Percentiles rank a stretch among this genome's conserved stretches.
phyloP scores from a whole-genome alignment of 208 protist genomes.

The Leishmania tropica region DNA sequence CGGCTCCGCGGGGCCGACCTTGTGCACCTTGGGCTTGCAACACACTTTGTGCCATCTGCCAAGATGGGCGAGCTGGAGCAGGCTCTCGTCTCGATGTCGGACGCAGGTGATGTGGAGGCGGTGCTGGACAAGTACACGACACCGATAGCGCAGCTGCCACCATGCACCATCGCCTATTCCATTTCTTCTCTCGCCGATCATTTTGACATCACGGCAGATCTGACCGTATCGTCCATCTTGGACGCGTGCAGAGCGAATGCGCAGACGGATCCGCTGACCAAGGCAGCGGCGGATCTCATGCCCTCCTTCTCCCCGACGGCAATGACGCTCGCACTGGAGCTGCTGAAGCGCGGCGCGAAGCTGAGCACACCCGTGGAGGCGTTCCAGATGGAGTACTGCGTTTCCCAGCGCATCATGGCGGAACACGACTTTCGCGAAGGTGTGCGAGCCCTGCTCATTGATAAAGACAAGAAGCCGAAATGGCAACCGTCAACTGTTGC shows the following conservation, averaged over 20 bases:
- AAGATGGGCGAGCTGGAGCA: slow-evolving; percentile 58
- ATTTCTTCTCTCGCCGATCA: slow-evolving; percentile 32
- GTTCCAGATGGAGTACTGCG: slow-evolving; percentile 69
- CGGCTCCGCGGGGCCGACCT: slow-evolving; percentile 74
- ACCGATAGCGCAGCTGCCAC: slow-evolving; percentile 33
- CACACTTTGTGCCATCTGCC: slow-evolving; percentile 72
- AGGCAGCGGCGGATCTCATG: slow-evolving; percentile 32
- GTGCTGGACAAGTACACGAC: slow-evolving; percentile 48
- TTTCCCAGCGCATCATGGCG: slow-evolving; percentile 37
- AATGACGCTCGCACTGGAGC: slow-evolving; percentile 59
- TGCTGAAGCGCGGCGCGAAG: slow-evolving; percentile 45
- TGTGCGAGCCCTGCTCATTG: slow-evolving; percentile 79
- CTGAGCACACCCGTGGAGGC: slow-evolving; percentile 41
- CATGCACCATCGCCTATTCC: slow-evolving; percentile 45
- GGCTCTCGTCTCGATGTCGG: slow-evolving; percentile 43
- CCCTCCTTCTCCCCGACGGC: slow-evolving; percentile 57
- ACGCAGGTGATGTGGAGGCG: slow-evolving; percentile 36
- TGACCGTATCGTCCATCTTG: slow-evolving; percentile 54
- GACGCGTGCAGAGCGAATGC: slow-evolving; percentile 30
- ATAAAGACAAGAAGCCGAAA: slow-evolving; percentile 80
- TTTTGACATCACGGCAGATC: slow-evolving; percentile 40
- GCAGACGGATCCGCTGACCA: slow-evolving; percentile 38
- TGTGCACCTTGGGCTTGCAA: slow-evolving; percentile 74
- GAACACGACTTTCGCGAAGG: slow-evolving; percentile 77
- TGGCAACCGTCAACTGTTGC: slow-evolving; percentile 66